phyloP scores from a whole-genome alignment of 441 rosid species.

The Daphne laureola region DNA sequence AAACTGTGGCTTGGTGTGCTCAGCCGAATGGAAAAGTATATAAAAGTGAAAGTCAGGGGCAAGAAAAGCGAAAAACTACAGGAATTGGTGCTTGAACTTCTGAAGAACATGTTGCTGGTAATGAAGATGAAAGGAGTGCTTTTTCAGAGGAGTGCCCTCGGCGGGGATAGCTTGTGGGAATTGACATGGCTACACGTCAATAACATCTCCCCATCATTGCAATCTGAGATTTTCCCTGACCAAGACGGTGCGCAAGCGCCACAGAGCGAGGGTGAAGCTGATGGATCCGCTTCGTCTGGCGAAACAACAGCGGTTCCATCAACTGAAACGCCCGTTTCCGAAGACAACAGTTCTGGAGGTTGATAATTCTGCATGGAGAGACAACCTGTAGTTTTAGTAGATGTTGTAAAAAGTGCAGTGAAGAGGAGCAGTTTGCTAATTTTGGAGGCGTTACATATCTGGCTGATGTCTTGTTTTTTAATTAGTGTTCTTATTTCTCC shows the following conservation, averaged over 20 bases:
- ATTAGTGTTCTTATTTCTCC: not conserved
- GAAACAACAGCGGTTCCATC: conserved; percentile 24
- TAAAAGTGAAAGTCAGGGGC: conserved; percentile 75
- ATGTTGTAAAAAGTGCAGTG: conserved; percentile 4
- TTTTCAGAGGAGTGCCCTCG: conserved; percentile 59
- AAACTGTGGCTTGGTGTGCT: conserved; percentile 89
- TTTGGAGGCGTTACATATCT: conserved; percentile 7
- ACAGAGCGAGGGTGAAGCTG: conserved; percentile 24
- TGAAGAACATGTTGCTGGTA: conserved; percentile 63
- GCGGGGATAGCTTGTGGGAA: conserved; percentile 91
- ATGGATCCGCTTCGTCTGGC: conserved; percentile 18
- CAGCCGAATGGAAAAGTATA: conserved; percentile 72
- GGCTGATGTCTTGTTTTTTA: too few relatives aligned
- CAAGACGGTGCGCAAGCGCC: conserved; percentile 37
- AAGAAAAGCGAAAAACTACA: conserved; percentile 77
- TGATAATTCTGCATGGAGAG: conserved; percentile 6
- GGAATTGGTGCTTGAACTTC: conserved; percentile 67
- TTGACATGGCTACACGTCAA: conserved; percentile 80
- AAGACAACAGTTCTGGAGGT: conserved; percentile 27
- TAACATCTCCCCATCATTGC: conserved; percentile 62
- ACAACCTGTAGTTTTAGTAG: conserved; percentile 7
- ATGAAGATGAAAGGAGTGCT: conserved; percentile 78
- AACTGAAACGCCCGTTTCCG: conserved; percentile 31
- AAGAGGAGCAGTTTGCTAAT: conserved; percentile 1
- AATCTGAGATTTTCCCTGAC: conserved; percentile 69